A percentile compares a stretch with the other conserved stretches of the same genome.
Conservation (phyloP, 2,329 filamentous ascomycete species). For the Penicillium paneum region DNA sequence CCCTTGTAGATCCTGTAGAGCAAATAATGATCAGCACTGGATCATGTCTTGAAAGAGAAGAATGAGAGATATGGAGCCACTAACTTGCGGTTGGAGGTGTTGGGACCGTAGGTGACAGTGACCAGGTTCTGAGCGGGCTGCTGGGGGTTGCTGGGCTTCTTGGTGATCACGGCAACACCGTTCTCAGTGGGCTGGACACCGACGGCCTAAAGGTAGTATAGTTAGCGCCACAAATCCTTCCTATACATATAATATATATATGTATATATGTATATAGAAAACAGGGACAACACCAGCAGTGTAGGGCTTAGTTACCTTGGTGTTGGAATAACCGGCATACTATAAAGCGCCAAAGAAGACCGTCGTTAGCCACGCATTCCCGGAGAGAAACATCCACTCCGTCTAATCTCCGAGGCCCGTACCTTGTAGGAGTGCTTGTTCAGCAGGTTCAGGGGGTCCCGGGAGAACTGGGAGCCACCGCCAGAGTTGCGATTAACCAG, state of each 20-base stretch:
- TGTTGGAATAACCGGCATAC: slow-evolving; percentile 91
- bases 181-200: slow-evolving; percentile 73
- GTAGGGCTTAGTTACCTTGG: slow-evolving; percentile 63
- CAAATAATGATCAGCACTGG: background rate
- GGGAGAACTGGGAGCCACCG: slow-evolving; percentile 85
- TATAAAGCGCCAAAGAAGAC: slow-evolving; percentile 38
- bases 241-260: no score
- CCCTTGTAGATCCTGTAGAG: slow-evolving; percentile 74
- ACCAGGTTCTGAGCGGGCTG: slow-evolving; percentile 67
- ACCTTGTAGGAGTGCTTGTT: slow-evolving; percentile 94
- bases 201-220: slow-evolving; percentile 61
- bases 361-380: slow-evolving; percentile 22
- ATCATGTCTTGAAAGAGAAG: background rate
- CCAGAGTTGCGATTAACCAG: slow-evolving; percentile 82
- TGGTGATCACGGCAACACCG: slow-evolving; percentile 76
- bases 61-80: slow-evolving; percentile 26
- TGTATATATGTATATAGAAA: background rate
- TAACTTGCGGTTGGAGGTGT: slow-evolving; percentile 77
- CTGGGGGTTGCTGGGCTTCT: slow-evolving; percentile 71
- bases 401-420: slow-evolving; percentile 6
- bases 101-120: slow-evolving; percentile 66
- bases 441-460: slow-evolving; percentile 86
- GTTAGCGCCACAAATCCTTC: background rate
- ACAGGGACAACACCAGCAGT: slow-evolving; percentile 8
- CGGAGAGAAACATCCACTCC: slow-evolving; percentile 10